A percentile compares a stretch with the other conserved stretches of the same genome.
Conservation (phyloP, 306 rosid species). For the Castanea mollissima region DNA sequence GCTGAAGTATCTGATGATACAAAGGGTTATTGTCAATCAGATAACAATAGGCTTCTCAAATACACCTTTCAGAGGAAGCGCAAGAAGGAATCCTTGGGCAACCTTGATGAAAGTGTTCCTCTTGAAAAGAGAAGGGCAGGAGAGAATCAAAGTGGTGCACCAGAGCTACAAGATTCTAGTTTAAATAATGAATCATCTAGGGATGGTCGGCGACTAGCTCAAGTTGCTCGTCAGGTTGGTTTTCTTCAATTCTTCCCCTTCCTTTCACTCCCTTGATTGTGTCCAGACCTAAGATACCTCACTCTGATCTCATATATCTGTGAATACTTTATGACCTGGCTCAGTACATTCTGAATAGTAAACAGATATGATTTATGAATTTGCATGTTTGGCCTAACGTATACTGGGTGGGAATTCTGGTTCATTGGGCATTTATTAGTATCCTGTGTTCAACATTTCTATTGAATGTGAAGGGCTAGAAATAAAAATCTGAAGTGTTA, state of each 20-base stretch:
- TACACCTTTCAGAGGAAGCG: conserved; percentile 73
- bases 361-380: neutral
- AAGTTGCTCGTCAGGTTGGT: conserved; percentile 67
- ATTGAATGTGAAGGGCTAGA: neutral
- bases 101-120: conserved; percentile 34
- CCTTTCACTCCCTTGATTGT: conserved; percentile 15
- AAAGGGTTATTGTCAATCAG: conserved; percentile 32
- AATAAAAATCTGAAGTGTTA: neutral
- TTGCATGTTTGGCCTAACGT: neutral
- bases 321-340: neutral
- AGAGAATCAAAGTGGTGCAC: conserved; percentile 28
- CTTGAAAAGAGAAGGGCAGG: conserved; percentile 39
- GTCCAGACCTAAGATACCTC: neutral
- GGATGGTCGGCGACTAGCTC: conserved; percentile 48
- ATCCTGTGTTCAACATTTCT: neutral
- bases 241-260: conserved; percentile 9
- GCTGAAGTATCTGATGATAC: conserved; percentile 30
- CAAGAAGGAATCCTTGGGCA: conserved; percentile 43
- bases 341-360: neutral
- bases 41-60: conserved; percentile 40
- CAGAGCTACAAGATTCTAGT: conserved; percentile 34
- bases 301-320: neutral
- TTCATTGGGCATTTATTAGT: neutral
- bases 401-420: neutral
- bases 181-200: conserved; percentile 32